These are phyloP conservation scores for Penicillium janthinellum DNA, from an alignment of 2,329 filamentous ascomycete genomes.

Conservation along the genomic window DNA sequence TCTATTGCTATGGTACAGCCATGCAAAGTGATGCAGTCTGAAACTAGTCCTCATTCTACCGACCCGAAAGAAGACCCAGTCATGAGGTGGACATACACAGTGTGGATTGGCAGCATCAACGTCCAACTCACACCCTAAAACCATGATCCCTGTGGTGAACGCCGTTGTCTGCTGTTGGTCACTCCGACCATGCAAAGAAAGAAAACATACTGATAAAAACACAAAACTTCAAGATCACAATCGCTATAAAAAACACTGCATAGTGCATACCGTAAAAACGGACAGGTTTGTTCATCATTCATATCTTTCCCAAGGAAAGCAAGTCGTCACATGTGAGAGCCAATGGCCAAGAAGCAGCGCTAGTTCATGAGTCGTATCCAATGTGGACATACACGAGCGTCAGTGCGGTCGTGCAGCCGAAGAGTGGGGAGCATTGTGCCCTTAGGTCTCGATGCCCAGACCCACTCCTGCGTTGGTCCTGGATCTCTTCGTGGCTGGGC, in stretches of 20 bases:
- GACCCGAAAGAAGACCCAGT: constrained; percentile 1
- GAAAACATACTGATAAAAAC: constrained; percentile 7
- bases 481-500: constrained; percentile 52
- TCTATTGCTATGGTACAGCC: constrained; percentile 26
- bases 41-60: constrained; percentile 9
- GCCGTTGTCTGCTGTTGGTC: constrained; percentile 16
- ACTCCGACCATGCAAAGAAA: constrained; percentile 5
- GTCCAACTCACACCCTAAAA: neutral
- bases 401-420: constrained; percentile 2
- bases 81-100: neutral
- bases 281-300: constrained; percentile 19
- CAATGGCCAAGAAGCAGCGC: constrained; percentile 17
- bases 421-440: neutral
- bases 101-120: neutral
- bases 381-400: constrained; percentile 1
- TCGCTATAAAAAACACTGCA: constrained; percentile 13
- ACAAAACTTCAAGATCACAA: constrained; percentile 6
- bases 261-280: constrained; percentile 13
- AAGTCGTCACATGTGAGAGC: constrained; percentile 22
- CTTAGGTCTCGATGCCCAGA: constrained; percentile 55
- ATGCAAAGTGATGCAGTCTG: constrained; percentile 15
- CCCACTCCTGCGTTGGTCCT: constrained; percentile 55
- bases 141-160: constrained; percentile 16
- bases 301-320: constrained; percentile 14
- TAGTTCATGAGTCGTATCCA: constrained; percentile 32